A percentile compares a stretch with the other conserved stretches of the same genome.
phyloP scores from a whole-genome alignment of 2,329 filamentous ascomycete genomes.

The Orbilia ellipsospora region DNA sequence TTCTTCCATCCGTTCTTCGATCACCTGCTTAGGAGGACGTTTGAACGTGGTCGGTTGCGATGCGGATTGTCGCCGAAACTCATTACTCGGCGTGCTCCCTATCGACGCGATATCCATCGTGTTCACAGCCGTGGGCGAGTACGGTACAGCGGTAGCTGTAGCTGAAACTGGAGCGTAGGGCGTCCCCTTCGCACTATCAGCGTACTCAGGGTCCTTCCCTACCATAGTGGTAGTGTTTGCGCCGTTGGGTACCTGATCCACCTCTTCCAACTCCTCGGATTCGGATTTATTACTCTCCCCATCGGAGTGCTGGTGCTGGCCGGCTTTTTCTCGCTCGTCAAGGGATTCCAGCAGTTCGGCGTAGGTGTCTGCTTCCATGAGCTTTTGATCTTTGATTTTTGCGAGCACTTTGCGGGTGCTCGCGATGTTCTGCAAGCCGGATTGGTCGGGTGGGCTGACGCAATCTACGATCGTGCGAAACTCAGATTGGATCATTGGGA shows the following conservation, averaged over 20 bases:
- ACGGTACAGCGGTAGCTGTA: conserved; percentile 57
- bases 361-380: conserved; percentile 27
- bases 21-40: conserved; percentile 68
- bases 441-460: conserved; percentile 86
- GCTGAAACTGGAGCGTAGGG: conserved; percentile 56
- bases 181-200: conserved; percentile 37
- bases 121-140: conserved; percentile 55
- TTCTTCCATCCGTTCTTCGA: conserved; percentile 96
- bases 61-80: conserved; percentile 44
- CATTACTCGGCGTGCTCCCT: conserved; percentile 36
- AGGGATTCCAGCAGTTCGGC: conserved; percentile 29
- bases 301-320: conserved; percentile 79
- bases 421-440: conserved; percentile 91
- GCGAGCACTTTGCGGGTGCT: conserved; percentile 80
- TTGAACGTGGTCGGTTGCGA: conserved; percentile 48
- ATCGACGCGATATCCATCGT: conserved; percentile 56
- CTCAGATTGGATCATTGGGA: conserved; percentile 94
- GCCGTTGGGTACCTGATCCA: conserved; percentile 51
- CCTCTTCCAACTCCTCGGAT: conserved; percentile 56
- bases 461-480: conserved; percentile 91
- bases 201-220: conserved; percentile 45
- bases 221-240: conserved; percentile 39
- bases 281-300: conserved; percentile 70
- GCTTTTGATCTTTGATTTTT: conserved; percentile 53
- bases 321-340: conserved; percentile 75